These are phyloP conservation scores for Chenopodium album DNA, from an alignment of 148 eudicot species.

Conservation along the genomic window DNA sequence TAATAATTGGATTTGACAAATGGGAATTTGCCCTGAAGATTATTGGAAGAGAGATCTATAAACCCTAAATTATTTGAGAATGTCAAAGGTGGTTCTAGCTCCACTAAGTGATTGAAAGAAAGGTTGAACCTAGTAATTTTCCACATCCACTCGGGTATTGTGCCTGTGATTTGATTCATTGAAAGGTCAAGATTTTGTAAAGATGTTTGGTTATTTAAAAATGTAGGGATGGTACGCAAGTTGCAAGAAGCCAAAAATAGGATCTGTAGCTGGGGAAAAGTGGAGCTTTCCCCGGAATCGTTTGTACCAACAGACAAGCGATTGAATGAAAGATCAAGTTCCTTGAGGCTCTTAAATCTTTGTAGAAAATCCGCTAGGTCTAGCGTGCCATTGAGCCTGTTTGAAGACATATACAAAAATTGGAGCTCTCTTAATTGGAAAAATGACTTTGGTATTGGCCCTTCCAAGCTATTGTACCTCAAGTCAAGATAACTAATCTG, in stretches of 20 bases:
- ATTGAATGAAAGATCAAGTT: slow-evolving; percentile 42
- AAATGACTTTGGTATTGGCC: slow-evolving; percentile 34
- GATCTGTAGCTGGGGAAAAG: slow-evolving; percentile 25
- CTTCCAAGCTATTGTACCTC: slow-evolving; percentile 41
- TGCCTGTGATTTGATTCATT: slow-evolving; percentile 27
- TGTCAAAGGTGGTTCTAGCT: slow-evolving; percentile 23
- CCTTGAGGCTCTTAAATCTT: slow-evolving; percentile 14
- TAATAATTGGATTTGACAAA: slow-evolving; percentile 1
- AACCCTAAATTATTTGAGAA: no score
- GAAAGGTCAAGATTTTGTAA: slow-evolving; percentile 31
- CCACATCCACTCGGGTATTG: slow-evolving; percentile 24
- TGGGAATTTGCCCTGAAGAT: slow-evolving; percentile 39
- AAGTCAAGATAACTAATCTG: slow-evolving; percentile 35
- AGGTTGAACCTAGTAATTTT: background rate
- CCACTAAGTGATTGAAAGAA: slow-evolving; percentile 17
- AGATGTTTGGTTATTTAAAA: slow-evolving; percentile 13
- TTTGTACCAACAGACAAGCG: slow-evolving; percentile 23
- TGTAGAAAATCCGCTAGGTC: slow-evolving; percentile 17
- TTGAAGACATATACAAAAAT: slow-evolving; percentile 21
- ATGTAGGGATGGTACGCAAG: slow-evolving; percentile 19
- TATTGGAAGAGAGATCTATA: slow-evolving; percentile 49
- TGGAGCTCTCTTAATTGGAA: slow-evolving; percentile 27
- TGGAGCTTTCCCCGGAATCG: background rate
- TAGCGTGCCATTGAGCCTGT: slow-evolving; percentile 37
- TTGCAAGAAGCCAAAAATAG: slow-evolving; percentile 40